phyloP scores from a whole-genome alignment of 768 basidiomycete species.

The Candolleomyces eurysporus region DNA sequence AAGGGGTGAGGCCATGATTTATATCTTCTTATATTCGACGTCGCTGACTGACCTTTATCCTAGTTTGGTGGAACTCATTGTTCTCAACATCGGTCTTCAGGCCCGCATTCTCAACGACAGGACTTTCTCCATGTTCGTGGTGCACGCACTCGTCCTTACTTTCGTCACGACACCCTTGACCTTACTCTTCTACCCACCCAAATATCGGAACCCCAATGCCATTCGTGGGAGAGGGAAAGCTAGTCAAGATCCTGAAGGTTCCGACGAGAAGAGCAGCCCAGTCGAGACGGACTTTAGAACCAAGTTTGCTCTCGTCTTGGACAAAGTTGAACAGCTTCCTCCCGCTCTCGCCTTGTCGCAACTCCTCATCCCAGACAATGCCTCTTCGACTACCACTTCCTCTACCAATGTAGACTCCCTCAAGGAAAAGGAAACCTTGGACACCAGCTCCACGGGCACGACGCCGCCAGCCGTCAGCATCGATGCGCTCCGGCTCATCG shows the following conservation, averaged over 20 bases:
- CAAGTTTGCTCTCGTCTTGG: slow-evolving; percentile 69
- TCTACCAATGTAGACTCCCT: background rate
- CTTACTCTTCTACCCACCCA: slow-evolving; percentile 70
- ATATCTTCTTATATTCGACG: background rate
- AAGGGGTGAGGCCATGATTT: slow-evolving; percentile 58
- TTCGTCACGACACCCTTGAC: slow-evolving; percentile 86
- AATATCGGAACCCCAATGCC: slow-evolving; percentile 39
- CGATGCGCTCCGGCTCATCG: slow-evolving; percentile 84
- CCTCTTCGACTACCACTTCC: background rate
- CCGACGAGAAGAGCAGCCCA: slow-evolving; percentile 5
- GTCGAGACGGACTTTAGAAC: slow-evolving; percentile 46
- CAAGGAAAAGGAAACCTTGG: slow-evolving; percentile 1
- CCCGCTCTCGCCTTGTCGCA: slow-evolving; percentile 81
- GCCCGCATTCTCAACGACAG: slow-evolving; percentile 62
- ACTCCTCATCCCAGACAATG: slow-evolving; percentile 50
- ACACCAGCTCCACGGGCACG: background rate
- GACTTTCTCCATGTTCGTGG: slow-evolving; percentile 88
- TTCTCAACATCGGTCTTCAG: slow-evolving; percentile 81
- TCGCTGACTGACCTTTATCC: background rate
- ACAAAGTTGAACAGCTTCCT: slow-evolving; percentile 78
- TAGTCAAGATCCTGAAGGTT: slow-evolving; percentile 1
- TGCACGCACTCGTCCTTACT: slow-evolving; percentile 74
- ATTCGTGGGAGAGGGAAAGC: background rate
- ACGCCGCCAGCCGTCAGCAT: slow-evolving; percentile 37
- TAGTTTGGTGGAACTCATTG: slow-evolving; percentile 83